These are phyloP conservation scores for Oryza brachyantha DNA, from an alignment of 176 grass and related monocot genomes.

Conservation along the genomic window DNA sequence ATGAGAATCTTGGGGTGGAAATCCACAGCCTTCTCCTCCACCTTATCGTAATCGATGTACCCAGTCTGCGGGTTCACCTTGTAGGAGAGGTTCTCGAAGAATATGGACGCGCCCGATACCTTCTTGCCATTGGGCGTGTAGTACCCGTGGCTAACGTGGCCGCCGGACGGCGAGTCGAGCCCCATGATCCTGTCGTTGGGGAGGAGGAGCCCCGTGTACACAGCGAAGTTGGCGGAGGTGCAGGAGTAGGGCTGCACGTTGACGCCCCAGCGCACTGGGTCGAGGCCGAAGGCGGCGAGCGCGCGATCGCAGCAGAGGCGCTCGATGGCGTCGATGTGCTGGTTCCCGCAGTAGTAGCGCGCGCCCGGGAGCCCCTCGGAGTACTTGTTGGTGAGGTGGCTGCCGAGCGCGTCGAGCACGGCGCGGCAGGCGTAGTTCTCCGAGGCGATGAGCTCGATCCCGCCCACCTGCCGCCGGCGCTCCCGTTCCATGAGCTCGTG, in stretches of 20 bases:
- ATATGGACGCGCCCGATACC: constrained; percentile 88
- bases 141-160: constrained; percentile 98
- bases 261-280: constrained; percentile 75
- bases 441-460: constrained; percentile 92
- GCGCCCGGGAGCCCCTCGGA: constrained; percentile 77
- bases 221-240: constrained; percentile 91
- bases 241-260: constrained; percentile 96
- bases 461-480: constrained; percentile 67
- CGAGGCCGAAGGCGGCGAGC: constrained; percentile 64
- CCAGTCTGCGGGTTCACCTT: constrained; percentile 91
- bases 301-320: constrained; percentile 70
- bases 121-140: constrained; percentile 86
- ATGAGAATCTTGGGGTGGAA: constrained; percentile 97
- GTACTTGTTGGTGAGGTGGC: constrained; percentile 99
- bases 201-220: constrained; percentile 80
- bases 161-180: constrained; percentile 80
- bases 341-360: constrained; percentile 85
- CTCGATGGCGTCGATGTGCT: constrained; percentile 92
- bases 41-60: constrained; percentile 90
- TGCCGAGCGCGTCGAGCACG: constrained; percentile 88
- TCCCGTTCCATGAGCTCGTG: constrained; percentile 81
- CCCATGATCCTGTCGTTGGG: constrained; percentile 95
- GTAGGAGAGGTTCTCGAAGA: constrained; percentile 93
- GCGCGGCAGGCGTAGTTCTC: constrained; percentile 97
- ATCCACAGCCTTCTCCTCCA: constrained; percentile 81